These are phyloP conservation scores for Iberis amara DNA, from an alignment of 441 rosid species.

Conservation along the genomic window DNA sequence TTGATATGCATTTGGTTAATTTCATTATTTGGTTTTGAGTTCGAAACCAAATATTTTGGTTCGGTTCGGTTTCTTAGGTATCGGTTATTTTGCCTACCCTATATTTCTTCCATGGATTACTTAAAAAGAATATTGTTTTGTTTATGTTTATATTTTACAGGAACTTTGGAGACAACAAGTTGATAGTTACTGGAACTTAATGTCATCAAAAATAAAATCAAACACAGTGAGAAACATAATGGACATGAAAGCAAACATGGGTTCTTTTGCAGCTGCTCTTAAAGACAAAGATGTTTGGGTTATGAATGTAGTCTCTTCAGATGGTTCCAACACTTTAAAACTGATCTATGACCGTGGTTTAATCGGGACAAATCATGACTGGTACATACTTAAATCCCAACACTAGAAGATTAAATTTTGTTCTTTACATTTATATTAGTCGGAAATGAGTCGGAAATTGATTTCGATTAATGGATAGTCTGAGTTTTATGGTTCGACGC, in stretches of 20 bases:
- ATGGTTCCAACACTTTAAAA: slow-evolving; percentile 85
- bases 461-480: too few relatives aligned
- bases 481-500: too few relatives aligned
- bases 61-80: too few relatives aligned
- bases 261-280: slow-evolving; percentile 92
- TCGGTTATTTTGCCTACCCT: too few relatives aligned
- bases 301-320: slow-evolving; percentile 86
- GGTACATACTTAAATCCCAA: slow-evolving; percentile 40
- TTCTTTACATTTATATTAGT: too few relatives aligned
- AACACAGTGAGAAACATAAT: slow-evolving; percentile 77
- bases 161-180: slow-evolving; percentile 74
- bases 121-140: too few relatives aligned
- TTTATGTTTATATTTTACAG: slow-evolving; percentile 35
- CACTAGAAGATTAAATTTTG: too few relatives aligned
- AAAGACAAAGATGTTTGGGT: slow-evolving; percentile 89
- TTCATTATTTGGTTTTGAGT: too few relatives aligned
- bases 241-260: slow-evolving; percentile 96
- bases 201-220: slow-evolving; percentile 63
- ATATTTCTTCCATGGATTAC: too few relatives aligned
- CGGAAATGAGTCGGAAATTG: too few relatives aligned
- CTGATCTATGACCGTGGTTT: slow-evolving; percentile 89
- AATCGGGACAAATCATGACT: slow-evolving; percentile 76
- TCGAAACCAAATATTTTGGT: too few relatives aligned
- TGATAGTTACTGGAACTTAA: slow-evolving; percentile 70
- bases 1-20: too few relatives aligned